Base-by-base conservation (phyloP, 345 rosid genomes). In the Nephelium lappaceum region DNA sequence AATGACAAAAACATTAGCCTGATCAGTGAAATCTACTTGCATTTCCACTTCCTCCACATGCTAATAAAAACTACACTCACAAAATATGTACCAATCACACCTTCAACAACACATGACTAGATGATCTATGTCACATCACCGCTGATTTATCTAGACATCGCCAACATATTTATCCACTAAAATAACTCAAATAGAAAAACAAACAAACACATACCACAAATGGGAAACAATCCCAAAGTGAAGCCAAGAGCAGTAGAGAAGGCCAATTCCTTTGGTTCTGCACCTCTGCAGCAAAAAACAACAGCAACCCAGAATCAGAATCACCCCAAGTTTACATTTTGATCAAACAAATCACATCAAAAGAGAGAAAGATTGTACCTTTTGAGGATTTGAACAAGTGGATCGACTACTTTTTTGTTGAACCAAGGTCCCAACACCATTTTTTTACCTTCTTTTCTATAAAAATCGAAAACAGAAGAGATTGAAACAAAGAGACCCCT, bases 181-280 rank as follows among this genome's bases (percentile, higher is more conserved):
- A 70, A 41, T 0, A n/a, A 36, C 16, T 11, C 3, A 21, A 11
- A n/a, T 60, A 53, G 69, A 31, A 9, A 65, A 24, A 71, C 7
- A 75, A 61, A 19, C n/a, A 45, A 31, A 43, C n/a, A 14, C 83
- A 66, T 78, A 92, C 99, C 99, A 57, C 97, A 94, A 53, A 95
- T 90, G n/a, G 98, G 98, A 77, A 95, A 95, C 21, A 95, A 73
- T 79, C 98, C 98, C 67, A 95, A 51, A 45, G 97, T 90, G 74
- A 91, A 65, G n/a, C 99, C 99, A 71, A 94, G 81, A 80, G 99
- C 97, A 15, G 94, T 85, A 69, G 99, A 93, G 77, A 93, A 90
- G 1, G 98, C 98, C 81, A 95, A 75, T 83, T 90, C 97, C 89
- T 86, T 92, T 21, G 99, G 98, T 81, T 93, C 98, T 64, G 93